Percentiles rank a stretch among this genome's conserved stretches.
Evolutionary conservation across 2,329 filamentous ascomycete species (phyloP).

Genomic region (Daldinia sp.): DNA sequence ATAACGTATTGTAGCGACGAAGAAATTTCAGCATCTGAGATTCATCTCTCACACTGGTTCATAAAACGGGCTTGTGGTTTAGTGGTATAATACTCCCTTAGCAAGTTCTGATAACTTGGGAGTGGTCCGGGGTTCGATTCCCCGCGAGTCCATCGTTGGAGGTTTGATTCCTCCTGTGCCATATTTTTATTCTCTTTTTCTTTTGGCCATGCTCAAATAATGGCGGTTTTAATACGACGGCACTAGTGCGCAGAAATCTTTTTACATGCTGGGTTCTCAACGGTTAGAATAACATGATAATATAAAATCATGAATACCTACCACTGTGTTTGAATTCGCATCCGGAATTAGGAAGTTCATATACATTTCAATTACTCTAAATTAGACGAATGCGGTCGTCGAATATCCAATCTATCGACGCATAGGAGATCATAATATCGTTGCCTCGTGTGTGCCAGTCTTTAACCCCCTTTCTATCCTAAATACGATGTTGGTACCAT

Average conservation of each 20-base stretch:
- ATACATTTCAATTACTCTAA: neutral
- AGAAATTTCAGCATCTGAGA: constrained; percentile 6
- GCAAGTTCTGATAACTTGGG: too few species aligned
- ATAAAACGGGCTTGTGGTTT: constrained; percentile 35
- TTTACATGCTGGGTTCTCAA: too few species aligned
- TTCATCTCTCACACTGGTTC: neutral
- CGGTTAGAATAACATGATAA: too few species aligned
- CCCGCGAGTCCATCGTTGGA: constrained; percentile 52
- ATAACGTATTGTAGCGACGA: constrained; percentile 4
- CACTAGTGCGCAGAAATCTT: too few species aligned
- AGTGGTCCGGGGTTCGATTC: constrained; percentile 58
- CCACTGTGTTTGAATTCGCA: neutral
- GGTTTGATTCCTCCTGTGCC: constrained; percentile 33
- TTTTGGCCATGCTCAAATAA: neutral
- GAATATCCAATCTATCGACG: constrained; percentile 8
- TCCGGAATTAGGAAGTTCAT: neutral
- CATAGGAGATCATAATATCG: constrained; percentile 1
- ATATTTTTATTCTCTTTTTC: constrained; percentile 6
- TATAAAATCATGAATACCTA: too few species aligned
- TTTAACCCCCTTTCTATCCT: neutral
- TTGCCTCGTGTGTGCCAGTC: neutral
- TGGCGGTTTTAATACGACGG: too few species aligned
- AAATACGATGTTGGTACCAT: neutral
- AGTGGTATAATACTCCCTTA: constrained; percentile 42
- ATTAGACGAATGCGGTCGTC: neutral